Conservation (phyloP, 306 rosid species). For the Benincasa hispida region DNA sequence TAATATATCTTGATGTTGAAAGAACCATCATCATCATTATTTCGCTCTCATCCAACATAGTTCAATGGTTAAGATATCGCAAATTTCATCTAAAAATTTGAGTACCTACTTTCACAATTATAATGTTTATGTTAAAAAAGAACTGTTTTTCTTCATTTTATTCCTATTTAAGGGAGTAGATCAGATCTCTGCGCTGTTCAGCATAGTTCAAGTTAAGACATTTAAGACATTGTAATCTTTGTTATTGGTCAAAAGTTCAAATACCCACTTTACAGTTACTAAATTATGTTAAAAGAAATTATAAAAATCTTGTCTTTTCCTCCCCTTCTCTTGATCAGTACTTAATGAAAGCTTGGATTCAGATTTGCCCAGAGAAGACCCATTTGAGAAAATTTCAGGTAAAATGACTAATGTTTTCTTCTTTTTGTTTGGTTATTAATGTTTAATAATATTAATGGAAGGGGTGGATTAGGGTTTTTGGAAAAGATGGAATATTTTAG, state of each 20-base stretch:
- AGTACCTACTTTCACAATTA: too few relatives aligned
- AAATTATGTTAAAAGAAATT: background rate
- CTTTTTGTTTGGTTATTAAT: background rate
- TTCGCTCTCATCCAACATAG: too few relatives aligned
- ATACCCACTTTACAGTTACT: background rate
- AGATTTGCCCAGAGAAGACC: background rate
- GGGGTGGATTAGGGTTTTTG: background rate
- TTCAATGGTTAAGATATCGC: too few relatives aligned
- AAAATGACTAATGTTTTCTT: background rate
- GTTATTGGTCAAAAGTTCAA: background rate
- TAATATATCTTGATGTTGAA: too few relatives aligned
- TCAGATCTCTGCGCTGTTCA: background rate
- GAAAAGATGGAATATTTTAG: background rate
- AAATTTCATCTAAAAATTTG: too few relatives aligned
- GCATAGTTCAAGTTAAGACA: background rate
- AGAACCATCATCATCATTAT: too few relatives aligned
- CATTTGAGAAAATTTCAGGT: background rate
- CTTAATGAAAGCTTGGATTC: background rate
- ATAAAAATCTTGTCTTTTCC: background rate
- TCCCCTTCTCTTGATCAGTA: background rate
- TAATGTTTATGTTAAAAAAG: too few relatives aligned
- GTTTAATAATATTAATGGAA: background rate
- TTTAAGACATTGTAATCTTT: background rate
- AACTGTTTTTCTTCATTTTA: too few relatives aligned
- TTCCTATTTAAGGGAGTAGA: too few relatives aligned